Base-by-base conservation (phyloP, 208 protist species). In the Leptomonas pyrrhocoris region DNA sequence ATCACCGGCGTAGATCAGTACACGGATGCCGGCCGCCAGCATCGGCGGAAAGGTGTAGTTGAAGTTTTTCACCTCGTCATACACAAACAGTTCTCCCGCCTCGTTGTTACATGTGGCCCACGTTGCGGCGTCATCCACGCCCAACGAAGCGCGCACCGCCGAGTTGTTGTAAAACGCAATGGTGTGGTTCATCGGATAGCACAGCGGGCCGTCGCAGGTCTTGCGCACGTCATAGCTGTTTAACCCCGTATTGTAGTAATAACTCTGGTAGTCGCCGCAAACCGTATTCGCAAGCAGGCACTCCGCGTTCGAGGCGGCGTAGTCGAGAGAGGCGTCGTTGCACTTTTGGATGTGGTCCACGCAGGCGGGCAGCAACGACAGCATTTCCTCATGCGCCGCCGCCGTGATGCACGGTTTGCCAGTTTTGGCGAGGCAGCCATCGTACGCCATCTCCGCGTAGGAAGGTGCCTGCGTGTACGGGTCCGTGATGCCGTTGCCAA, bases 401-500 rank as follows among this genome's bases (percentile, higher is more conserved):
- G 75, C 63, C 18, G 54, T 76, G 27, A 97, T 66, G 74, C 86
- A 88, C 0, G 89, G 83, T 9, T 77, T 49, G 40, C 85, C 88
- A 23, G 84, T 45, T 36, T 74, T 68, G 34, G 72, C 56, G 58
- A 77, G 76, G 77, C 86, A 93, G 34, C 56, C 88, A 31, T 92
- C 58, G 63, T 90, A 93, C 1, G 88, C 84, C 30, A 85, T 62
- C 42, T 78, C 56, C 7, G 73, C 58, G 83, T 95, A 96, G 54
- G 73, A 75, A 0, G 77, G 65, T 66, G 88, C 84, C 76, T 97
- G 93, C 27, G 86, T 79, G 48, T 81, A 70, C 2, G 94, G 88
- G 76, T 97, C 89, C 36, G 90, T 95, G 51, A 94, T 64, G 19
- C 93, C 94, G 78, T 98, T 98, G 62, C 94, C 94, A n/a, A 97